These are phyloP conservation scores for Rhodosporidiobolus sp. DNA, from an alignment of 768 basidiomycete species.

Conservation along the genomic window DNA sequence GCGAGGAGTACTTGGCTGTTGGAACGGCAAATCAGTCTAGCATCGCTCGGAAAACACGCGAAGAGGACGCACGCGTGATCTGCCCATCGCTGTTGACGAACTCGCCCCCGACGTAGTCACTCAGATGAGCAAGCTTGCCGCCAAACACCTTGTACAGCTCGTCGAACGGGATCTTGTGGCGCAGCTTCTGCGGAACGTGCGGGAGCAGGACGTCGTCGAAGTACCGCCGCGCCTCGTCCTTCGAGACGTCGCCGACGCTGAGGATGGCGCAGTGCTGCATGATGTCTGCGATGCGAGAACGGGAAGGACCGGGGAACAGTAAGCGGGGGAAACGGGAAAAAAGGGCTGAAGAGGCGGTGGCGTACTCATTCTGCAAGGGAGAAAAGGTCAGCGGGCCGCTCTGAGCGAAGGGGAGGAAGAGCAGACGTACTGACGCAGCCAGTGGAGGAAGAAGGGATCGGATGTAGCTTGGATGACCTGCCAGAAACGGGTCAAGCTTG, in stretches of 20 bases:
- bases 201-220: slow-evolving; percentile 65
- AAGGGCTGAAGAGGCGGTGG: neutral
- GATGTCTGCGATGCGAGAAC: neutral
- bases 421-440: neutral
- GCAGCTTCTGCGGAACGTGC: slow-evolving; percentile 65
- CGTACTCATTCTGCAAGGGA: neutral
- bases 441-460: slow-evolving; percentile 37
- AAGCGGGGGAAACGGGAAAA: neutral
- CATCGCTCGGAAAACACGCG: neutral
- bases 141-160: slow-evolving; percentile 73
- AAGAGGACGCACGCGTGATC: slow-evolving; percentile 59
- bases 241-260: slow-evolving; percentile 74
- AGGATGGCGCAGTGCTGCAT: slow-evolving; percentile 57
- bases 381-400: neutral
- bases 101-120: slow-evolving; percentile 61
- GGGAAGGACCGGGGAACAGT: neutral
- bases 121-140: slow-evolving; percentile 78
- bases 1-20: slow-evolving; percentile 71
- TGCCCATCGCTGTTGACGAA: slow-evolving; percentile 63
- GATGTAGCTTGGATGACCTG: slow-evolving; percentile 31
- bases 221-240: slow-evolving; percentile 64
- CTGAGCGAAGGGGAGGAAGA: neutral
- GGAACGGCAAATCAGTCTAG: too few species aligned
- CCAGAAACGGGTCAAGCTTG: neutral
- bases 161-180: slow-evolving; percentile 63